Conservation (phyloP, 768 basidiomycete species). For the Hydnum rufescens region DNA sequence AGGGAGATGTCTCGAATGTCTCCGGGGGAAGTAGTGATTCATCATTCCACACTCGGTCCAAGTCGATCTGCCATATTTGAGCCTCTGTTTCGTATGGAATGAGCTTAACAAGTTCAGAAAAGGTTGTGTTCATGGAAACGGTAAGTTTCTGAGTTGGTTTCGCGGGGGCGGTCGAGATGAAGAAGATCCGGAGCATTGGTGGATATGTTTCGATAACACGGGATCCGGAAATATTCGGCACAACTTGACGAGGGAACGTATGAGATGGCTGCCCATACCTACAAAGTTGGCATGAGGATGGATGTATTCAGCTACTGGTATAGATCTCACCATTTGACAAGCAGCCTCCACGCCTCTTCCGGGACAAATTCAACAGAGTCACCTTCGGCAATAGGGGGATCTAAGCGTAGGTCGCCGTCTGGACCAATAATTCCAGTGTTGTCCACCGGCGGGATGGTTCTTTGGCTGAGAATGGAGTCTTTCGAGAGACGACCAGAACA, state of each 20-base stretch:
- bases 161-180: not conserved
- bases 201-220: not conserved
- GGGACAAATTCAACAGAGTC: slow-evolving; percentile 58
- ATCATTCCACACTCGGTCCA: too few relatives aligned
- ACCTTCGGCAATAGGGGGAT: slow-evolving; percentile 28
- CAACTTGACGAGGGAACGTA: not conserved
- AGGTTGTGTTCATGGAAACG: too few relatives aligned
- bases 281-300: too few relatives aligned
- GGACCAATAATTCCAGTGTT: slow-evolving; percentile 36
- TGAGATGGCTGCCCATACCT: not conserved
- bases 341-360: slow-evolving; percentile 43
- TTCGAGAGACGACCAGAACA: slow-evolving; percentile 29
- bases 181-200: not conserved
- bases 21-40: too few relatives aligned
- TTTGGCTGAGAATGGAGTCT: slow-evolving; percentile 36
- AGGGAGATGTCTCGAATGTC: too few relatives aligned
- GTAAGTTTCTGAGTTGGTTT: too few relatives aligned
- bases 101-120: too few relatives aligned
- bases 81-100: too few relatives aligned
- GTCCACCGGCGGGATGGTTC: slow-evolving; percentile 36
- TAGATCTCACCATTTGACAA: slow-evolving; percentile 44
- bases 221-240: not conserved
- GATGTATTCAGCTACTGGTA: not conserved
- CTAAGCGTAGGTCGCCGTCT: slow-evolving; percentile 31
- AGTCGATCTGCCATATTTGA: too few relatives aligned